Conservation (phyloP, 2,329 filamentous ascomycete genomes). For the Exophiala xenobiotica region DNA sequence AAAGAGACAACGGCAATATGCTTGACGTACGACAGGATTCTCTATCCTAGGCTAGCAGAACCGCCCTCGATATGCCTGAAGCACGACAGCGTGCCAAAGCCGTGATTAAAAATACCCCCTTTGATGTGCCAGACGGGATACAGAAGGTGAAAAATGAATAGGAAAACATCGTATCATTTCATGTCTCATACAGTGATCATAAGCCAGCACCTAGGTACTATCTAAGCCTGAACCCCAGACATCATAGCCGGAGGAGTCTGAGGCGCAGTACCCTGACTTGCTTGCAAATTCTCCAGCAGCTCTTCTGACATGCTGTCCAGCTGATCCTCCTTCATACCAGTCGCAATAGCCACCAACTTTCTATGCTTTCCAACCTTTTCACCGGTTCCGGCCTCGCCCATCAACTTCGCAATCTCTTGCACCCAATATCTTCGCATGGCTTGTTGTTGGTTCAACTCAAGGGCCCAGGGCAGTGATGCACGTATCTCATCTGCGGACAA, state of each 20-base stretch:
- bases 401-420: slow-evolving; percentile 27
- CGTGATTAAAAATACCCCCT: too few relatives aligned
- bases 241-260: slow-evolving; percentile 20
- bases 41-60: too few relatives aligned
- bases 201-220: neutral
- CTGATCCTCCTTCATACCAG: slow-evolving; percentile 48
- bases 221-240: slow-evolving; percentile 5
- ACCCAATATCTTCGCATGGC: slow-evolving; percentile 31
- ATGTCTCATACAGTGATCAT: slow-evolving; percentile 5
- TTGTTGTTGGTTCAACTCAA: slow-evolving; percentile 45
- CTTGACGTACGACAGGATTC: too few relatives aligned
- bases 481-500: slow-evolving; percentile 35
- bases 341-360: slow-evolving; percentile 48
- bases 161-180: neutral
- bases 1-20: too few relatives aligned
- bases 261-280: slow-evolving; percentile 11
- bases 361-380: slow-evolving; percentile 49
- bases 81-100: too few relatives aligned
- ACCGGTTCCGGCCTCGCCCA: slow-evolving; percentile 44
- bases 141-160: neutral
- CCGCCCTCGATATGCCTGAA: too few relatives aligned
- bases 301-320: slow-evolving; percentile 49
- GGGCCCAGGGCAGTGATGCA: slow-evolving; percentile 36
- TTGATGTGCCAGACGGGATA: too few relatives aligned
- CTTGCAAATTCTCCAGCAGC: slow-evolving; percentile 45